Conservation (phyloP, 2,329 filamentous ascomycete species). For the Aureobasidium pullulans region DNA sequence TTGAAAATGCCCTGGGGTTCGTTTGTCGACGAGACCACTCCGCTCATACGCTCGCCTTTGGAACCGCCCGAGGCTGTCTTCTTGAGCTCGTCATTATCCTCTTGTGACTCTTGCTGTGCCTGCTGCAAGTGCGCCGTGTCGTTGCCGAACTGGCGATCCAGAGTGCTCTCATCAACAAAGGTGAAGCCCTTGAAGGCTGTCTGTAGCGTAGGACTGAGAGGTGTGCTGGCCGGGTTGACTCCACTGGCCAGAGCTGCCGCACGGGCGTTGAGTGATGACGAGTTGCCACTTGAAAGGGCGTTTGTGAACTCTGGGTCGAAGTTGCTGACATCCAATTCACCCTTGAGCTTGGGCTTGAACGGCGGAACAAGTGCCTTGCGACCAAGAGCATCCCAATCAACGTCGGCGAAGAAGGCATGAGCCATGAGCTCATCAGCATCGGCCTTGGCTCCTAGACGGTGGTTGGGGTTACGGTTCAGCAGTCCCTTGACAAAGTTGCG, state of each 20-base stretch:
- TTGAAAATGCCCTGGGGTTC: conserved; percentile 43
- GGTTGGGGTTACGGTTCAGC: conserved; percentile 92
- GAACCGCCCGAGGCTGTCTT: conserved; percentile 25
- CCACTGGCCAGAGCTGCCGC: conserved; percentile 80
- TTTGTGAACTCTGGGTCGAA: conserved; percentile 99
- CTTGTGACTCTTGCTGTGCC: conserved; percentile 28
- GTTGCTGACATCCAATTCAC: conserved; percentile 92
- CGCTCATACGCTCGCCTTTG: conserved; percentile 44
- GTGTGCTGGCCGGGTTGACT: conserved; percentile 76
- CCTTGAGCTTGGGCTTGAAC: conserved; percentile 96
- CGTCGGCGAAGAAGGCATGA: conserved; percentile 88
- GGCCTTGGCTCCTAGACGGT: conserved; percentile 80
- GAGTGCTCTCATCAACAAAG: conserved; percentile 93
- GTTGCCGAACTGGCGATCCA: conserved; percentile 45
- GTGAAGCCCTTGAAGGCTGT: conserved; percentile 98
- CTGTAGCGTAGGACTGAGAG: conserved; percentile 89
- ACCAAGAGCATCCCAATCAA: conserved; percentile 81
- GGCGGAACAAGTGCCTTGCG: conserved; percentile 92
- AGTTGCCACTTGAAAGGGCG: conserved; percentile 76
- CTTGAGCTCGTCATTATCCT: conserved; percentile 25
- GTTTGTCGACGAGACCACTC: conserved; percentile 36
- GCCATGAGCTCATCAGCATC: conserved; percentile 92
- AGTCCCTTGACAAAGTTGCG: conserved; percentile 97
- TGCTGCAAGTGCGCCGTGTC: conserved; percentile 16
- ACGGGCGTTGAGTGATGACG: conserved; percentile 79